Evolutionary conservation across 2,329 filamentous ascomycete species (phyloP), one percentile per base, ranked within the genome.

Genomic region (Cadophora gregata): DNA sequence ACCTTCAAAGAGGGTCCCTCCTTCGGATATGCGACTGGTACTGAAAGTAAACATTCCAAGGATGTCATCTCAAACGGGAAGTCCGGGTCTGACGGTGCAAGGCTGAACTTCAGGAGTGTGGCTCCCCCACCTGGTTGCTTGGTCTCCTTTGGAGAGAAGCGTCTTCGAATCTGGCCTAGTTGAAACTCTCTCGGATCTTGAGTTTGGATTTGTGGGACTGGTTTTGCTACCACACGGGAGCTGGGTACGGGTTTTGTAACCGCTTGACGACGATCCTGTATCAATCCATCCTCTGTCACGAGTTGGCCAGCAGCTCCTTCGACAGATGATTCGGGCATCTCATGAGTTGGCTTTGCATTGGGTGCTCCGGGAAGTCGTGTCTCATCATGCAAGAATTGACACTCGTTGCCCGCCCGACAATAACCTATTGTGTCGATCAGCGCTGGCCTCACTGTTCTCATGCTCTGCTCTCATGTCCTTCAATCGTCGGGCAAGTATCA

Each of bases 11-110:
- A 81, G 45, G 92, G 88, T 31, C 80, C 80, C 50, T 79, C 78
- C 47, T 80, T 78, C 21, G 91, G 92, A 77, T 92, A 95, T 21
- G 78, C 78, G 10, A 75, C 76, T 1, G 92, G 92, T 24, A 96
- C 83, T 60, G 81, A 83, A 45, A 96, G 79, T 51, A 87, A 82
- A 76, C 91, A 94, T 48, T 91, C 83, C 36, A 96, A 81, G 47
- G 85, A 81, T 29, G 88, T 84, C 75, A 95, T 81, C 68, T 93
- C 90, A 77, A 92, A 95, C 0, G 92, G 90, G 73, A 96, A 95
- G 75, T 96, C 92, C 0, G 92, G 92, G 75, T 96, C 92, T 6
- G 92, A 93, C 5, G 92, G 92, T 14, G 79, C 80, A 68, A 96
- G 79, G 61, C 82, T 86, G 77, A 95, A 92, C 10, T 81, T 79